Percentiles rank a stretch among this genome's conserved stretches.
phyloP scores from a whole-genome alignment of 2,329 filamentous ascomycete species.

The Lasiodiplodia gonubiensis region DNA sequence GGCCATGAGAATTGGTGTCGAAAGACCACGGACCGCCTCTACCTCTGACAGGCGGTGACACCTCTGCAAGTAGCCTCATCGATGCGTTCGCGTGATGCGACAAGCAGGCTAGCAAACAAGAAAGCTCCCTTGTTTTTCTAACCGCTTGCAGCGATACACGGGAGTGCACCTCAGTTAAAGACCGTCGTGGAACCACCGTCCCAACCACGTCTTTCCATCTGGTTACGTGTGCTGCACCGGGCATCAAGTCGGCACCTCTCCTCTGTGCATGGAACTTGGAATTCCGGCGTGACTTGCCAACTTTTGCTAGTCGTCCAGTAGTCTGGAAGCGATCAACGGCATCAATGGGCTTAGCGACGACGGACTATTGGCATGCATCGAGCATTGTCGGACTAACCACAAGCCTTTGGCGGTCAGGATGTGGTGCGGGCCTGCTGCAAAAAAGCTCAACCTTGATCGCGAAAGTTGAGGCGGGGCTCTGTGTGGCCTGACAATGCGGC shows the following conservation, averaged over 20 bases:
- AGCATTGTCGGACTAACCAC: neutral
- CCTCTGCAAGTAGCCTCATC: constrained; percentile 6
- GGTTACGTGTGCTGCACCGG: constrained; percentile 10
- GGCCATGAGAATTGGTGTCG: neutral
- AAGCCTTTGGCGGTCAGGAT: neutral
- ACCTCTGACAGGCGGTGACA: neutral
- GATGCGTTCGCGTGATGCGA: neutral
- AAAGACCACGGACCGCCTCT: neutral
- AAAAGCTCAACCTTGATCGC: neutral
- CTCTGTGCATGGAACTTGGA: constrained; percentile 6
- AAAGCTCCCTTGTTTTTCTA: neutral
- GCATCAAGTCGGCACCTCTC: neutral
- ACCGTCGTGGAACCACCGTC: constrained; percentile 5
- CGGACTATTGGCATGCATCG: constrained; percentile 16
- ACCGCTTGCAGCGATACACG: constrained; percentile 9
- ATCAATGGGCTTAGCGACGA: constrained; percentile 4
- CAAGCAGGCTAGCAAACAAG: neutral
- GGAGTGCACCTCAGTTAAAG: constrained; percentile 1
- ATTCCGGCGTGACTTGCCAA: constrained; percentile 11
- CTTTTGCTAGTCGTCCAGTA: constrained; percentile 8
- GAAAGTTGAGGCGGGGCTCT: neutral
- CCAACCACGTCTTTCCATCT: constrained; percentile 7
- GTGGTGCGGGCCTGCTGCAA: neutral
- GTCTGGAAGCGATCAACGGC: constrained; percentile 3
- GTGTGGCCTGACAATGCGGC: constrained; percentile 8